Evolutionary conservation across 1,284 basidiomycete species (phyloP).

Genomic region (Serendipita sp.): DNA sequence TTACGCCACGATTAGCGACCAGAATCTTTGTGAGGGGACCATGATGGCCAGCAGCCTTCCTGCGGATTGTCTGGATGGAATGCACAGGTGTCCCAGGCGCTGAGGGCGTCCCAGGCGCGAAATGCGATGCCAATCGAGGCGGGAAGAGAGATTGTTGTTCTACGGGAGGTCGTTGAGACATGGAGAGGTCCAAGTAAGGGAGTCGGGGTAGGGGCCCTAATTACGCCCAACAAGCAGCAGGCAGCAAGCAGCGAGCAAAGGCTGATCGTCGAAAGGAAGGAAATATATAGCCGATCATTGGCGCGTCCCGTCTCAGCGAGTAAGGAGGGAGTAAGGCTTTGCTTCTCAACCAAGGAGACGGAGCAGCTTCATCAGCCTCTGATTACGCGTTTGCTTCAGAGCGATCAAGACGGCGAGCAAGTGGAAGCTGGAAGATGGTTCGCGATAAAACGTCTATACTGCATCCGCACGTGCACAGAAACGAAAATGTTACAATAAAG

Average conservation of each 20-base stretch:
- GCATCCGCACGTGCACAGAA: neutral
- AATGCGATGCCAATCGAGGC: constrained; percentile 54
- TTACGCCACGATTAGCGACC: constrained; percentile 88
- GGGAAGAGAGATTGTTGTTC: constrained; percentile 40
- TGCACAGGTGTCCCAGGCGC: constrained; percentile 67
- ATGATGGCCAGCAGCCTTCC: constrained; percentile 80
- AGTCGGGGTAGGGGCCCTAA: neutral
- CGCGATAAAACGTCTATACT: neutral
- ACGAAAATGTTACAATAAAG: neutral
- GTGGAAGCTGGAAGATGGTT: neutral
- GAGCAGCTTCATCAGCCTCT: no score
- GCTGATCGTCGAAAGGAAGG: constrained; percentile 2
- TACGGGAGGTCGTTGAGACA: constrained; percentile 28
- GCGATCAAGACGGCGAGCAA: neutral
- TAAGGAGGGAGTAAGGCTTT: no score
- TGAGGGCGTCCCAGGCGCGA: constrained; percentile 49
- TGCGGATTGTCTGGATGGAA: constrained; percentile 81
- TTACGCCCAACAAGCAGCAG: neutral
- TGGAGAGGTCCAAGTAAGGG: constrained; percentile 12
- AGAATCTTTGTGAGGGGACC: constrained; percentile 87
- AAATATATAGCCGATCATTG: neutral
- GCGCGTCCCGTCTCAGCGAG: no score
- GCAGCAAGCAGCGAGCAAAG: no score
- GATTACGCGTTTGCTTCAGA: neutral
- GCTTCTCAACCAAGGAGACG: no score